These are phyloP conservation scores for Filobasidium uniguttulatum DNA, from an alignment of 1,284 basidiomycete genomes.

Conservation along the genomic window DNA sequence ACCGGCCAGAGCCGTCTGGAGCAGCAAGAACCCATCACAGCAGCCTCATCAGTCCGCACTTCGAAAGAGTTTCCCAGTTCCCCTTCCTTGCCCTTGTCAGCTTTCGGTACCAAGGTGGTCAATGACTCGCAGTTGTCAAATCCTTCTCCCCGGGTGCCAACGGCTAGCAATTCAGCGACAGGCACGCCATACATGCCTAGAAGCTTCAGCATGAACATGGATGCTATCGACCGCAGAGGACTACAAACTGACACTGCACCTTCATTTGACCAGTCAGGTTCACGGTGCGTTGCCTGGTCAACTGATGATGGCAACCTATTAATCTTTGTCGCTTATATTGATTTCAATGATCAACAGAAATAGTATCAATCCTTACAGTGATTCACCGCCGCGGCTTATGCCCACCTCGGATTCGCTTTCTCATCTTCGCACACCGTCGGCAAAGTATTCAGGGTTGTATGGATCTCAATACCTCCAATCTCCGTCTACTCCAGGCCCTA, in stretches of 20 bases:
- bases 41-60: neutral
- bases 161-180: neutral
- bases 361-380: neutral
- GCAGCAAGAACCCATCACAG: neutral
- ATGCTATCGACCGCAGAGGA: neutral
- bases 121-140: neutral
- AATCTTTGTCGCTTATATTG: neutral
- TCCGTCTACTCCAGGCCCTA: slow-evolving; percentile 25
- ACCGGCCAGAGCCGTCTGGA: neutral
- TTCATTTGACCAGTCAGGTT: neutral
- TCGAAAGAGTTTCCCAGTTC: neutral
- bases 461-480: slow-evolving; percentile 1
- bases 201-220: neutral
- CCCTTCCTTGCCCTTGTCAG: neutral
- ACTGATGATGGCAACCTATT: neutral
- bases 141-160: too few relatives aligned
- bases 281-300: neutral
- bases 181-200: neutral
- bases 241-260: neutral
- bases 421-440: neutral
- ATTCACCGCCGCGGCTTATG: neutral
- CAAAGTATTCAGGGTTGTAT: neutral
- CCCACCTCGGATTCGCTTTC: neutral
- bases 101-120: neutral
- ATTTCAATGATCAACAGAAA: neutral